These are phyloP conservation scores for Viola pubescens DNA, from an alignment of 441 rosid genomes.

Conservation along the genomic window DNA sequence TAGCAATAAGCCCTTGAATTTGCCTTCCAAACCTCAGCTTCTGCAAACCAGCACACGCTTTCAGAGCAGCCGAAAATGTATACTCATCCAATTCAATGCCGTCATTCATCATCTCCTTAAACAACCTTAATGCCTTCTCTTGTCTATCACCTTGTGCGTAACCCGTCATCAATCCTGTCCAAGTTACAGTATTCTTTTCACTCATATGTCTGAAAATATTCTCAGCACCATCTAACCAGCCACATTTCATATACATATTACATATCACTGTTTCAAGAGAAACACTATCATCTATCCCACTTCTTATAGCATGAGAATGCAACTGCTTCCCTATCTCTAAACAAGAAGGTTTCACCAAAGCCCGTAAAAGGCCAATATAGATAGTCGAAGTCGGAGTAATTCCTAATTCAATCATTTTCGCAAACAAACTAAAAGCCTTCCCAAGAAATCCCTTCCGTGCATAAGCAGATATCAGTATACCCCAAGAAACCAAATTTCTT, in stretches of 20 bases:
- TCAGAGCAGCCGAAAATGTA: conserved; percentile 51
- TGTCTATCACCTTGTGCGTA: conserved; percentile 33
- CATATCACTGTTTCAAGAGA: conserved; percentile 50
- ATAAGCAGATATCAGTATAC: conserved; percentile 45
- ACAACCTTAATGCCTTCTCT: conserved; percentile 34
- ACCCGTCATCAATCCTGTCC: conserved; percentile 68
- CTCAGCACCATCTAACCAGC: conserved; percentile 36
- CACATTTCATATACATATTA: conserved; percentile 45
- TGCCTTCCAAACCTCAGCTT: conserved; percentile 44
- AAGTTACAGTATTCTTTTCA: conserved; percentile 38
- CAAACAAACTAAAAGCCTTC: conserved; percentile 36
- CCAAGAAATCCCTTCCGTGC: conserved; percentile 25
- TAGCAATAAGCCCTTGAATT: conserved; percentile 47
- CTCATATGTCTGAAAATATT: conserved; percentile 43
- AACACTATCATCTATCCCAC: conserved; percentile 44
- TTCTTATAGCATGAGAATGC: conserved; percentile 48
- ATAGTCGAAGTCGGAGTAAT: conserved; percentile 29
- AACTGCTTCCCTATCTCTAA: conserved; percentile 43
- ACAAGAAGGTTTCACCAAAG: conserved; percentile 28
- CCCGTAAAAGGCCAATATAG: conserved; percentile 36
- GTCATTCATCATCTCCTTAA: conserved; percentile 39
- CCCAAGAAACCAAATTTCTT: conserved; percentile 35
- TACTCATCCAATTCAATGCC: conserved; percentile 39
- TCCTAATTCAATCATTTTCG: conserved; percentile 32
- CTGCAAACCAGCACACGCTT: conserved; percentile 39